These are phyloP conservation scores for Dipodascus albidus DNA, from an alignment of 805 yeast species.

Conservation along the genomic window DNA sequence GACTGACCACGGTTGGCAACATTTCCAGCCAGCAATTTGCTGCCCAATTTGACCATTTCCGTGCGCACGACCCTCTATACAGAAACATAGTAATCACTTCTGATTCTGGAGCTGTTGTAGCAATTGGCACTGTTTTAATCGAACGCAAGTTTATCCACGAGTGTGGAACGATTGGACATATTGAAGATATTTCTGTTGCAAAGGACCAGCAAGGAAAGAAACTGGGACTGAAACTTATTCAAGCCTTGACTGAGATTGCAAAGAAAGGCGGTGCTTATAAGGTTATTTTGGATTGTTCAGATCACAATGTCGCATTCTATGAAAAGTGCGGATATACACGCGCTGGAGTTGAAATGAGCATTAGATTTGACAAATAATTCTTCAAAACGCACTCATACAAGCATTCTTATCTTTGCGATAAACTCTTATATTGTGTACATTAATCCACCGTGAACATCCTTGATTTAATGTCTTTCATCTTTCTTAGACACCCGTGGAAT, in stretches of 20 bases:
- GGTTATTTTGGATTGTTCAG: slow-evolving; percentile 79
- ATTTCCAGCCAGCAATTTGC: slow-evolving; percentile 41
- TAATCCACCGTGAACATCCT: no score
- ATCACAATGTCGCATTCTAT: slow-evolving; percentile 72
- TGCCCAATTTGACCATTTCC: slow-evolving; percentile 49
- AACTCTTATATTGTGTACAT: no score
- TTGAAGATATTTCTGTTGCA: slow-evolving; percentile 86
- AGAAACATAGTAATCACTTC: slow-evolving; percentile 59
- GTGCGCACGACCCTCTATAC: slow-evolving; percentile 38
- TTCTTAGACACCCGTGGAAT: neutral
- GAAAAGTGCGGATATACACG: slow-evolving; percentile 71
- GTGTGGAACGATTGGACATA: slow-evolving; percentile 82
- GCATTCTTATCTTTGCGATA: no score
- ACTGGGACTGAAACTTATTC: slow-evolving; percentile 60
- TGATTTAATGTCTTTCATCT: no score
- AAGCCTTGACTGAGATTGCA: slow-evolving; percentile 49
- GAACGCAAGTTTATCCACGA: slow-evolving; percentile 75
- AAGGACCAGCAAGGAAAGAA: slow-evolving; percentile 69
- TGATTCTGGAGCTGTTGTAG: slow-evolving; percentile 46
- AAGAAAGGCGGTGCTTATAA: slow-evolving; percentile 64
- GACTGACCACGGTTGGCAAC: slow-evolving; percentile 75
- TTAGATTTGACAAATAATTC: neutral
- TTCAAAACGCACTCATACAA: no score
- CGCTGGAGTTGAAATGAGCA: slow-evolving; percentile 30
- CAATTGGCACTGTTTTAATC: slow-evolving; percentile 70